Evolutionary conservation across 305 asterid genomes (phyloP).

Genomic region (Plantago coronopus): DNA sequence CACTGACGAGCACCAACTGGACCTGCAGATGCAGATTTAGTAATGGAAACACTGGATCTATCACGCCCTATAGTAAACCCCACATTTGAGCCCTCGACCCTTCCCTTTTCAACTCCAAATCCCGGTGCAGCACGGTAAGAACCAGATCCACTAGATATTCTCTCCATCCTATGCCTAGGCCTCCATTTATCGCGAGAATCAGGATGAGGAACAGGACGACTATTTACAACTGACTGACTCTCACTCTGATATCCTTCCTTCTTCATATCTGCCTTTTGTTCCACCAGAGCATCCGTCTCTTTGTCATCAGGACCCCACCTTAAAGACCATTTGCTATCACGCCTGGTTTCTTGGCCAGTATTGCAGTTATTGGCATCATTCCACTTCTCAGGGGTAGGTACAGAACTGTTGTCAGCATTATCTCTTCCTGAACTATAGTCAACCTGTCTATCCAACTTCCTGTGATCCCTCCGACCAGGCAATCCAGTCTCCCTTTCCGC

Average conservation of each 20-base stretch:
- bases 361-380: conserved; percentile 68
- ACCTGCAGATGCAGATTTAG: conserved; percentile 44
- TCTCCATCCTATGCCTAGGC: conserved; percentile 96
- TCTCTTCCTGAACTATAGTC: conserved; percentile 70
- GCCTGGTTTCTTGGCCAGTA: conserved; percentile 72
- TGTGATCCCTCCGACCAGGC: conserved; percentile 92
- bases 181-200: conserved; percentile 99
- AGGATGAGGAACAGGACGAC: conserved; percentile 62
- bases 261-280: conserved; percentile 63
- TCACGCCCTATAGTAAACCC: conserved; percentile 97
- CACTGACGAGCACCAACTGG: conserved; percentile 49
- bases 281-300: conserved; percentile 75
- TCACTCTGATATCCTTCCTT: conserved; percentile 74
- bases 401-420: conserved; percentile 55
- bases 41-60: conserved; percentile 45
- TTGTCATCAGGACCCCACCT: conserved; percentile 99
- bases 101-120: conserved; percentile 83
- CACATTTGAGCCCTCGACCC: conserved; percentile 61
- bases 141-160: conserved; percentile 55
- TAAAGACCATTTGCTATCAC: conserved; percentile 90
- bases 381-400: conserved; percentile 72
- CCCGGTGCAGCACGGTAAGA: conserved; percentile 92
- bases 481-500: conserved; percentile 99
- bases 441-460: conserved; percentile 78
- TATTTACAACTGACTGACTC: conserved; percentile 49